Percentiles rank a stretch among this genome's conserved stretches.
Evolutionary conservation across 1,284 basidiomycete species (phyloP).

Genomic region (Wolfiporia cocos): DNA sequence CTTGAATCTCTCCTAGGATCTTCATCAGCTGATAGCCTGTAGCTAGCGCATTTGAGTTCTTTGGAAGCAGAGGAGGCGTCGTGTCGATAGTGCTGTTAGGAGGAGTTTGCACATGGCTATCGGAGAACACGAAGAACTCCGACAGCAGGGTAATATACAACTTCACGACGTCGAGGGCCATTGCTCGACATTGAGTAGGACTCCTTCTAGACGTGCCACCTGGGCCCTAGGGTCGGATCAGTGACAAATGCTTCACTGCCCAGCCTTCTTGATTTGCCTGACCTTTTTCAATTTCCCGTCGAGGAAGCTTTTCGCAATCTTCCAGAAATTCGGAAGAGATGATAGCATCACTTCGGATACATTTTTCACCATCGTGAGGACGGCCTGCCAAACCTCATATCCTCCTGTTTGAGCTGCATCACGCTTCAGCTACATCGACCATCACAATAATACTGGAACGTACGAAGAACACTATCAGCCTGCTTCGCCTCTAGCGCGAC

Average conservation of each 20-base stretch:
- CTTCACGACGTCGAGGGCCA: slow-evolving; percentile 89
- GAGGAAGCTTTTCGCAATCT: slow-evolving; percentile 85
- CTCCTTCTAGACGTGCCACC: slow-evolving; percentile 50
- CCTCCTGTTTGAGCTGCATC: slow-evolving; percentile 36
- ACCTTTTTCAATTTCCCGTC: slow-evolving; percentile 91
- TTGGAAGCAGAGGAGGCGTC: slow-evolving; percentile 65
- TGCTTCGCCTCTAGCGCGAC: slow-evolving; percentile 58
- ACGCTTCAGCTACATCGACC: not conserved
- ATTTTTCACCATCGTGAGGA: slow-evolving; percentile 67
- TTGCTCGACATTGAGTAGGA: slow-evolving; percentile 79
- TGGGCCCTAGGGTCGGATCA: slow-evolving; percentile 15
- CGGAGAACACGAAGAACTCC: slow-evolving; percentile 86
- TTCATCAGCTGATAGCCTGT: slow-evolving; percentile 78
- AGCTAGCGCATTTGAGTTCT: slow-evolving; percentile 75
- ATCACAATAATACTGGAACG: slow-evolving; percentile 15
- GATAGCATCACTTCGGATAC: slow-evolving; percentile 65
- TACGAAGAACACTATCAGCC: slow-evolving; percentile 59
- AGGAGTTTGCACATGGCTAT: slow-evolving; percentile 55
- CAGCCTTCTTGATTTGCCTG: slow-evolving; percentile 10
- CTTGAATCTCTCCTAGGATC: slow-evolving; percentile 80
- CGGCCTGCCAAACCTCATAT: slow-evolving; percentile 78
- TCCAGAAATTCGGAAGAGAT: slow-evolving; percentile 90
- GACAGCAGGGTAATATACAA: slow-evolving; percentile 85
- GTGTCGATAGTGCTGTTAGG: slow-evolving; percentile 26
- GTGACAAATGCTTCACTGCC: not conserved